Percentiles rank a stretch among this genome's conserved stretches.
Conservation (phyloP, 2,329 filamentous ascomycete genomes). For the Fusarium sp. region DNA sequence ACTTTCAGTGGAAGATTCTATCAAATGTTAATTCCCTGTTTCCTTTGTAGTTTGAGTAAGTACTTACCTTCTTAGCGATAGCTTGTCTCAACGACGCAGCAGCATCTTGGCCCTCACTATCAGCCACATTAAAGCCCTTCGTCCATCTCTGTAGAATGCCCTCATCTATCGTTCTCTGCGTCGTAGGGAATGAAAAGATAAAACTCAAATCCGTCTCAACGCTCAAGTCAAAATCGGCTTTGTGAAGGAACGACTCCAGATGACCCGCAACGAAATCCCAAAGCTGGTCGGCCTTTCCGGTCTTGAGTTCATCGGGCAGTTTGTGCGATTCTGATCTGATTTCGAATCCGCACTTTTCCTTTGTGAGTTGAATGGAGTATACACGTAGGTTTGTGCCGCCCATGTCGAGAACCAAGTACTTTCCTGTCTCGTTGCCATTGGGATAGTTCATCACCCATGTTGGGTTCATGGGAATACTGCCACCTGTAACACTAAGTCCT, state of each 20-base stretch:
- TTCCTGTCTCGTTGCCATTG: constrained; percentile 3
- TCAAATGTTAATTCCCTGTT: neutral
- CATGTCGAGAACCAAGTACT: neutral
- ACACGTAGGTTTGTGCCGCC: constrained; percentile 17
- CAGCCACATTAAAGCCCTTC: constrained; percentile 94
- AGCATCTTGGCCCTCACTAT: constrained; percentile 90
- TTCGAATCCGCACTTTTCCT: neutral
- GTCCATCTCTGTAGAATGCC: constrained; percentile 95
- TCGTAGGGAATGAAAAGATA: constrained; percentile 95
- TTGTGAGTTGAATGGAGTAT: neutral
- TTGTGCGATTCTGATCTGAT: constrained; percentile 1
- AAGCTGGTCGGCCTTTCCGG: neutral
- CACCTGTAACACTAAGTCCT: constrained; percentile 1
- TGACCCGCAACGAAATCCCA: constrained; percentile 7
- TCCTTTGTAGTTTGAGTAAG: too few species aligned
- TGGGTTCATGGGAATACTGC: constrained; percentile 20
- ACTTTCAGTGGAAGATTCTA: constrained; percentile 91
- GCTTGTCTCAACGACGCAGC: constrained; percentile 87
- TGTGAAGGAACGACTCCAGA: neutral
- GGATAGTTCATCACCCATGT: constrained; percentile 22
- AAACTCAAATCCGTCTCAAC: constrained; percentile 67
- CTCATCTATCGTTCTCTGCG: constrained; percentile 91
- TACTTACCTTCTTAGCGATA: constrained; percentile 67
- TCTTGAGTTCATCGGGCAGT: neutral
- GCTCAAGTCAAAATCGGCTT: neutral